Evolutionary conservation across 2,329 filamentous ascomycete species (phyloP).

Genomic region (Didymella exigua): DNA sequence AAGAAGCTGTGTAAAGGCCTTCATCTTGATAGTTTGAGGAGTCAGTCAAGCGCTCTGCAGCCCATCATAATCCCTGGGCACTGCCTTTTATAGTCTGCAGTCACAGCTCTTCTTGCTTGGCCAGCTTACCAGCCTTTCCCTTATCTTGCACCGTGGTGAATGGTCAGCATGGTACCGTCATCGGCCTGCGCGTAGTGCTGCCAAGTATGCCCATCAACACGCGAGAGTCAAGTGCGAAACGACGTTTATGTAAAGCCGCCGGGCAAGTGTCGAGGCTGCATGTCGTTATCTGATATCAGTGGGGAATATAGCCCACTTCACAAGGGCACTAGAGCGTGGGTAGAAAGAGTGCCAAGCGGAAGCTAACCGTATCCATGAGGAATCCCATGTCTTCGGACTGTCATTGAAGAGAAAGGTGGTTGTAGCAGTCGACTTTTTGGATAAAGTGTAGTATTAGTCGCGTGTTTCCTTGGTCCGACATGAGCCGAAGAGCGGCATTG

Average conservation of each 20-base stretch:
- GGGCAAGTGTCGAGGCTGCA: constrained; percentile 5
- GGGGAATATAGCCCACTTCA: constrained; percentile 8
- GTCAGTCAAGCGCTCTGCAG: not conserved
- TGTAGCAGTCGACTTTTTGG: not conserved
- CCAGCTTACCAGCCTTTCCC: not conserved
- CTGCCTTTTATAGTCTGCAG: constrained; percentile 6
- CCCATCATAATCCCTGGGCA: not conserved
- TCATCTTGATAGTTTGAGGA: constrained; percentile 26
- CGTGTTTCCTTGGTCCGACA: constrained; percentile 1
- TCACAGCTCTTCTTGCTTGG: not conserved
- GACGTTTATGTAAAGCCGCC: constrained; percentile 15
- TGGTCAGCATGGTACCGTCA: constrained; percentile 5
- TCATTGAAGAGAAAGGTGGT: constrained; percentile 1
- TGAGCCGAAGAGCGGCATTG: constrained; percentile 1
- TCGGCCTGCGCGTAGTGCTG: constrained; percentile 1
- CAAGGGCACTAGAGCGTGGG: constrained; percentile 1
- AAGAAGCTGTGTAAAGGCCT: constrained; percentile 24
- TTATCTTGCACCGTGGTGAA: constrained; percentile 8
- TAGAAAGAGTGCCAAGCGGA: constrained; percentile 13
- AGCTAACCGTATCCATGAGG: not conserved
- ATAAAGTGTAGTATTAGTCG: not conserved
- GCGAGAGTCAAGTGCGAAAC: constrained; percentile 2
- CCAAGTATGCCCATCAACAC: constrained; percentile 4
- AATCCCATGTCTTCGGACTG: not conserved
- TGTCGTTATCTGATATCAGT: constrained; percentile 17